Evolutionary conservation across 2,329 filamentous ascomycete genomes (phyloP), one percentile per base, ranked within the genome.

Genomic region (Aspergillus sp.): DNA sequence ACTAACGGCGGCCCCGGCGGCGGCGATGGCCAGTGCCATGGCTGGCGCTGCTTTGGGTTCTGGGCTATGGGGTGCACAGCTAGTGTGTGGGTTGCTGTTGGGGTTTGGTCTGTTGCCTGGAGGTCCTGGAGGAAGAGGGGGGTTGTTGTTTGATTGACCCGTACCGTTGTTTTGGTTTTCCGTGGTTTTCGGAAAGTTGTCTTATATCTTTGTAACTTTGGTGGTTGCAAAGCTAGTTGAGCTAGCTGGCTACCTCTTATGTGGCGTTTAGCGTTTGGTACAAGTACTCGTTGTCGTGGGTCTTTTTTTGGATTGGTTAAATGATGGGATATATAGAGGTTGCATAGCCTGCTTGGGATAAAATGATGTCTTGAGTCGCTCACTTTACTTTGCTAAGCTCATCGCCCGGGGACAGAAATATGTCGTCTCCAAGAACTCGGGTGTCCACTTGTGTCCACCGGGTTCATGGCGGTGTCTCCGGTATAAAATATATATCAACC

Each of bases 41-140:
- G 95, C 1, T 86, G 83, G 71, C 79, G 84, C 56, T 99, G 95
- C 79, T 98, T 97, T 78, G 88, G 89, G 11, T 96, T 94, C 67
- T 97, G 93, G 93, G 91, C 90, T 0, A 92, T 97, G 85, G 89
- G 80, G 0, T 81, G 78, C 63, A 76, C 90, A 0, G 78, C 85
- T 0, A 93, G 89, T 65, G 90, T 96, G 0, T 93, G 90, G 88
- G 67, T 91, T 43, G 93, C 92, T 0, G 89, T 91, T 70, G 82
- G 80, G 3, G 77, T 92, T 68, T 89, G 94, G 79, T 66, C 89
- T 17, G 89, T 87, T 83, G 93, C 93, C 7, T 97, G 93, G 93
- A 90, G 89, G 75, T 91, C 91, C 0, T 97, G 93, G 93, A 84
- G 84, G 64, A 84, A 85, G 71, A 85, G 91, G 61, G 91, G 91